Evolutionary conservation across 768 basidiomycete species (phyloP).

Genomic region (Lentinula edodes): DNA sequence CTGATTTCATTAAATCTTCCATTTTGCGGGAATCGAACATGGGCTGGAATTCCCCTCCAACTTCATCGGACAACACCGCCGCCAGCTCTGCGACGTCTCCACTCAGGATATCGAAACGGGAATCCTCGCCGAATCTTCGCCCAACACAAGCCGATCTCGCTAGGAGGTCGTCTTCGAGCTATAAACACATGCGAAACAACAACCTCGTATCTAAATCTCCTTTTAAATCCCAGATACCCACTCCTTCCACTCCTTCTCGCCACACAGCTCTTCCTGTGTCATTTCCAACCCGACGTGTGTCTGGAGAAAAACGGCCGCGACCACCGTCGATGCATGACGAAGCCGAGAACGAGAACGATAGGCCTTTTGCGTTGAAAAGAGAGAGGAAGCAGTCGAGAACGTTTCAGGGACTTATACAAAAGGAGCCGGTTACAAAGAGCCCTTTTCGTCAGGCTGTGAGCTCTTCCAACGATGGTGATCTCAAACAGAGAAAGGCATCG

Average conservation of each 20-base stretch:
- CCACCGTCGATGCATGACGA: constrained; percentile 68
- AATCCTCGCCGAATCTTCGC: constrained; percentile 33
- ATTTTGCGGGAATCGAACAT: constrained; percentile 60
- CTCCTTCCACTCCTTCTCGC: constrained; percentile 36
- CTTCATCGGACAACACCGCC: constrained; percentile 25
- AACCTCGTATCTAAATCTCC: constrained; percentile 84
- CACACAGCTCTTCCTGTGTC: constrained; percentile 26
- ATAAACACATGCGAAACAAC: constrained; percentile 69
- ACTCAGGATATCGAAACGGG: constrained; percentile 71
- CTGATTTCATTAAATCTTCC: constrained; percentile 59
- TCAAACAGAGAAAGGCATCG: not conserved
- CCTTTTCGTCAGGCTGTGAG: constrained; percentile 51
- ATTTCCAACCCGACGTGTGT: constrained; percentile 44
- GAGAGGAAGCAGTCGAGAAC: constrained; percentile 72
- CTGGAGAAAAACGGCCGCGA: constrained; percentile 75
- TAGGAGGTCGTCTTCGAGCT: constrained; percentile 72
- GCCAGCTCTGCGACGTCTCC: constrained; percentile 46
- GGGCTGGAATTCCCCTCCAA: constrained; percentile 52
- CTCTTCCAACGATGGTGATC: not conserved
- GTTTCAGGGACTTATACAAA: constrained; percentile 67
- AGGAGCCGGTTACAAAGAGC: constrained; percentile 77
- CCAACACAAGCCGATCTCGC: constrained; percentile 46
- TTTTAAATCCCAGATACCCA: constrained; percentile 64
- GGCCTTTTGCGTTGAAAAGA: constrained; percentile 62
- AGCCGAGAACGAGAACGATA: constrained; percentile 63